Base-by-base conservation (phyloP, 2,329 filamentous ascomycete genomes). In the Ambrosiella beaveri region DNA sequence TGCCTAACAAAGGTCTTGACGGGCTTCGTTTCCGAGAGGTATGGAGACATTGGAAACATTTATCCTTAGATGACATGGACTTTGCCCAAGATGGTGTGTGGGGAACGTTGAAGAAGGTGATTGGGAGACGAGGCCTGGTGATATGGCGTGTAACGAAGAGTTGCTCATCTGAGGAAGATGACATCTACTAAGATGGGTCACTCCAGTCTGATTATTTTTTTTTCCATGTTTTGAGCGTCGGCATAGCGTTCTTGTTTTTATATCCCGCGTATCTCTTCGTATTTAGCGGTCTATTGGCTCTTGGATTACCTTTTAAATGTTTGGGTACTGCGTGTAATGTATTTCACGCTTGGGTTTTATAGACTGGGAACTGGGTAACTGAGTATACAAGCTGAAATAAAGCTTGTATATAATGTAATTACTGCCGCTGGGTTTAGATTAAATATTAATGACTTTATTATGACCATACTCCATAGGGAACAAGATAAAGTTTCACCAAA, bases 31-130 rank as follows among this genome's bases (percentile, higher is more conserved):
- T 90, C 64, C 75, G 82, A 60, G 79, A 87, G 66, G 78, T 87
- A 2, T 90, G 85, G 84, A 76, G 76, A 60, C 76, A 86, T 64
- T 71, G 69, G 52, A 74, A 75, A 58, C 86, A 91, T 68, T 69
- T 91, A 39, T 89, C 88, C 64, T 71, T 91, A 47, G 86, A 91
- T 68, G 86, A 91, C 69, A 72, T 91, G 66, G 85, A 90, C 66
- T 88, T 87, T 72, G 84, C 73, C 1, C 82, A 86, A 61, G 86
- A 90, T 64, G 86, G 86, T 5, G 73, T 90, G 55, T 84, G 80
- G 82, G 74, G 77, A 61, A 90, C 86, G 7, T 68, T 91, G 51
- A 71, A 74, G 40, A 73, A 85, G 63, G 84, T 89, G 3, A 70
- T 88, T 63, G 81, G 81, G 41, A 73, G 80, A 63, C 72, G 81